These are phyloP conservation scores for Alternaria triticimaculans DNA, from an alignment of 2,329 filamentous ascomycete species.

Conservation along the genomic window DNA sequence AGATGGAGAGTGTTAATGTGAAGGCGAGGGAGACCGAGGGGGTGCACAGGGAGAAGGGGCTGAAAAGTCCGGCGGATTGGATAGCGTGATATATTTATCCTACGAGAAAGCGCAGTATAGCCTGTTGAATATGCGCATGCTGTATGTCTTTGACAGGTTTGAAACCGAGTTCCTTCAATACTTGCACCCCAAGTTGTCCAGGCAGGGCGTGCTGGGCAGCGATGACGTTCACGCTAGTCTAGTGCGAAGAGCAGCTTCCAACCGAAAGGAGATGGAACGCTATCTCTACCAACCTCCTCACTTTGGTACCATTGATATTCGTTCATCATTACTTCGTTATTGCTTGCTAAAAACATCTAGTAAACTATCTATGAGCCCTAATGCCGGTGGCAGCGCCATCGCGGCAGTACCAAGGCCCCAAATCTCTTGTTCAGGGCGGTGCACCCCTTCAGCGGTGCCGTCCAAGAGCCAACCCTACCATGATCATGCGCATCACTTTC, in stretches of 20 bases:
- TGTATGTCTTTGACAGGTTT: not conserved
- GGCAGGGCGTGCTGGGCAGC: not conserved
- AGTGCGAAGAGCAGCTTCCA: not conserved
- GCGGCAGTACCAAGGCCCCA: slow-evolving; percentile 7
- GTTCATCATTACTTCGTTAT: not conserved
- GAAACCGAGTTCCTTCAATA: not conserved
- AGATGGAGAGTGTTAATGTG: slow-evolving; percentile 54
- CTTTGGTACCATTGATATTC: not conserved
- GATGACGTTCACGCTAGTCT: not conserved
- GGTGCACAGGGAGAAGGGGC: slow-evolving; percentile 13
- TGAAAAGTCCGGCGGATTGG: slow-evolving; percentile 31
- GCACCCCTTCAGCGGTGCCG: slow-evolving; percentile 9
- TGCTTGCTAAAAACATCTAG: not conserved
- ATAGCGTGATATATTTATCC: slow-evolving; percentile 9
- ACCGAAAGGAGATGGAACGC: not conserved
- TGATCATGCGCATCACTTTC: slow-evolving; percentile 47
- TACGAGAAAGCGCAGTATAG: too few relatives aligned
- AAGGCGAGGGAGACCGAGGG: slow-evolving; percentile 49
- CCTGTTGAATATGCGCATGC: not conserved
- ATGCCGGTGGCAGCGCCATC: not conserved
- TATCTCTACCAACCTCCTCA: not conserved
- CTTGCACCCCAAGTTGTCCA: not conserved
- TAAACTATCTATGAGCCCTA: not conserved
- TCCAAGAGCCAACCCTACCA: slow-evolving; percentile 42
- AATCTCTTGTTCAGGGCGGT: slow-evolving; percentile 7